Evolutionary conservation across 768 basidiomycete genomes (phyloP).

Genomic region (Boletus pseudopeckii): DNA sequence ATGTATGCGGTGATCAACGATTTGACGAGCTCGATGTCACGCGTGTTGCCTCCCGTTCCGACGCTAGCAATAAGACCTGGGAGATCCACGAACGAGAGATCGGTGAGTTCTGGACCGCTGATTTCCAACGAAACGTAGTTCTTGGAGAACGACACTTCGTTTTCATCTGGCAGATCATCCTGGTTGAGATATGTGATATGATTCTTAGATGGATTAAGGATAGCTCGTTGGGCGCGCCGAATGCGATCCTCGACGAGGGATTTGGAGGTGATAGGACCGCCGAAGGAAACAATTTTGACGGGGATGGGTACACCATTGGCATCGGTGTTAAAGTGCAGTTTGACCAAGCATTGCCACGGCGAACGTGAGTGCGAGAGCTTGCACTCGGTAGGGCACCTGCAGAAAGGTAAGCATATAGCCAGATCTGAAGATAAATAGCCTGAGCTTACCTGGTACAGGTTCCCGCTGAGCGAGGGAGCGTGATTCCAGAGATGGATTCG

Average conservation of each 20-base stretch:
- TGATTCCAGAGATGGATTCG: constrained; percentile 72
- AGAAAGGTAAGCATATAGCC: not conserved
- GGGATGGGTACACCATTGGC: constrained; percentile 35
- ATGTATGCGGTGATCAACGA: constrained; percentile 59
- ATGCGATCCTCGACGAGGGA: constrained; percentile 61
- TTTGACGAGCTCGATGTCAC: constrained; percentile 62
- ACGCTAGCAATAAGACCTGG: constrained; percentile 64
- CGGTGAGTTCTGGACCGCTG: constrained; percentile 55
- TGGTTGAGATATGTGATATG: constrained; percentile 12
- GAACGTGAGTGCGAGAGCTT: constrained; percentile 40
- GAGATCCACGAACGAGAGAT: constrained; percentile 63
- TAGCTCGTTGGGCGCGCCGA: constrained; percentile 60
- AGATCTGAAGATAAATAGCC: not conserved
- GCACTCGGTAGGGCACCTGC: constrained; percentile 58
- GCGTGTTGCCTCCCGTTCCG: constrained; percentile 42
- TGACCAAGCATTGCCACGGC: constrained; percentile 51
- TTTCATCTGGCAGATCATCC: constrained; percentile 10
- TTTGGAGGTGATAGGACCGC: constrained; percentile 47
- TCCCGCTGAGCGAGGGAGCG: constrained; percentile 65
- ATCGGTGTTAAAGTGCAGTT: constrained; percentile 44
- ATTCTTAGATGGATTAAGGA: constrained; percentile 51
- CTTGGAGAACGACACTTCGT: constrained; percentile 43
- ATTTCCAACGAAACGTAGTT: constrained; percentile 59
- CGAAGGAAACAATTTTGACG: constrained; percentile 42
- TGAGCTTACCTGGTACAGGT: constrained; percentile 64